phyloP scores from a whole-genome alignment of 768 basidiomycete genomes.

The Mycena sanguinolenta region DNA sequence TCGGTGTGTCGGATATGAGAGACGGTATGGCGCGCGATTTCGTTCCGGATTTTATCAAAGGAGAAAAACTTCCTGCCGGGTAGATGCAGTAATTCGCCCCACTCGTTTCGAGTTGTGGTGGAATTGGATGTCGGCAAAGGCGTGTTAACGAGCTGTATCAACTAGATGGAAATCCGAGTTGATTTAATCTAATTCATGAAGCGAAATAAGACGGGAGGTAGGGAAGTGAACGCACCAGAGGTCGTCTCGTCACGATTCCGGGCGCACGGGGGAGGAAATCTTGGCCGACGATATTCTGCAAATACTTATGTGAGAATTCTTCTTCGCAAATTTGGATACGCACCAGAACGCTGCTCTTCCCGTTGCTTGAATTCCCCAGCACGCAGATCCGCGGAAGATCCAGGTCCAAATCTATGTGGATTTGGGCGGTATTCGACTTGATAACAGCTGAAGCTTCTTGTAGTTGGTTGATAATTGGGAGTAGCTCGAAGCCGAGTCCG shows the following conservation, averaged over 20 bases:
- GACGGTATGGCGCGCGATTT: constrained; percentile 97
- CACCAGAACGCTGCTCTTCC: constrained; percentile 94
- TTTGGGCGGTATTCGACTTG: constrained; percentile 79
- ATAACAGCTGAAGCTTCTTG: constrained; percentile 92
- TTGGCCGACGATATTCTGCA: constrained; percentile 94
- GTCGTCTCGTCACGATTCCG: constrained; percentile 97
- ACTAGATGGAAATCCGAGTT: constrained; percentile 57
- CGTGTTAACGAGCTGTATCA: constrained; percentile 95
- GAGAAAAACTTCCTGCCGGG: constrained; percentile 98
- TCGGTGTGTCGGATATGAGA: constrained; percentile 98
- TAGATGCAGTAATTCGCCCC: constrained; percentile 98
- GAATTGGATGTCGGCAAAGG: constrained; percentile 71
- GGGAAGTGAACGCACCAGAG: constrained; percentile 79
- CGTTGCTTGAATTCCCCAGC: constrained; percentile 91
- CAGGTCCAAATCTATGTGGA: too few relatives aligned
- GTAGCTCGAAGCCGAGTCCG: constrained; percentile 80
- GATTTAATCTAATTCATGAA: too few relatives aligned
- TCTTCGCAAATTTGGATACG: neutral
- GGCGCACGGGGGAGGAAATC: constrained; percentile 99
- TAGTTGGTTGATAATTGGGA: constrained; percentile 86
- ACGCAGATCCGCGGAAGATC: constrained; percentile 95
- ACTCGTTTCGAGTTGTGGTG: constrained; percentile 95
- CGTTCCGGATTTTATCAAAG: constrained; percentile 95
- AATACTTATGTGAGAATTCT: constrained; percentile 19
- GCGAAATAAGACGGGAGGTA: too few relatives aligned